Evolutionary conservation across 768 basidiomycete genomes (phyloP).

Genomic region (Podaxis sp.): DNA sequence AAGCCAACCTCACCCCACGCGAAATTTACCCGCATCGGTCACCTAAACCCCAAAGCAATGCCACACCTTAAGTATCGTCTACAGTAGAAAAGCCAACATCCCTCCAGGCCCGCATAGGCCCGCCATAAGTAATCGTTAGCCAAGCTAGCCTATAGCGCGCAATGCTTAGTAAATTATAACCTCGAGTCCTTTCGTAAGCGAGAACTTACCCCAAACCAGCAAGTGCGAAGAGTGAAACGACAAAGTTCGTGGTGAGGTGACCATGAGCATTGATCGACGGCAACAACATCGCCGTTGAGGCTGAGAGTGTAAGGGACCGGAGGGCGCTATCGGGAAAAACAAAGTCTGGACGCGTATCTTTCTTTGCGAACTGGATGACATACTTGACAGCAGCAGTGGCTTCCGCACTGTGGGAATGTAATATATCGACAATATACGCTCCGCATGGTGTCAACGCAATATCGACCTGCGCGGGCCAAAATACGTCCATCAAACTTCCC

Average conservation of each 20-base stretch:
- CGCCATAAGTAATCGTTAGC: conserved; percentile 14
- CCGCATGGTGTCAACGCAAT: conserved; percentile 52
- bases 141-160: background rate
- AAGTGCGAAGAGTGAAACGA: background rate
- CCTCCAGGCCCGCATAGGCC: conserved; percentile 6
- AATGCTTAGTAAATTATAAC: background rate
- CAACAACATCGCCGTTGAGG: conserved; percentile 1
- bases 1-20: no score
- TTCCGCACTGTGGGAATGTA: conserved; percentile 63
- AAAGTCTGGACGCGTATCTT: background rate
- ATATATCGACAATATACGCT: conserved; percentile 58
- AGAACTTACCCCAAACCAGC: conserved; percentile 10
- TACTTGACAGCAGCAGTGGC: conserved; percentile 56
- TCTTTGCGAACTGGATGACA: conserved; percentile 12
- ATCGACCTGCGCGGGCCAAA: conserved; percentile 34
- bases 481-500: background rate
- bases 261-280: conserved; percentile 16
- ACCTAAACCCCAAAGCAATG: background rate
- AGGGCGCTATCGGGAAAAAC: conserved; percentile 3
- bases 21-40: no score
- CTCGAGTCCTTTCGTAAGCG: no score
- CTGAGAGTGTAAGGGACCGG: background rate
- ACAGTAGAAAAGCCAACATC: conserved; percentile 11
- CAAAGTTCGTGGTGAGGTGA: conserved; percentile 4
- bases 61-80: background rate